Percentiles rank a stretch among this genome's conserved stretches.
Evolutionary conservation across 2,329 filamentous ascomycete genomes (phyloP).

Genomic region (Penicillium verrucosum): DNA sequence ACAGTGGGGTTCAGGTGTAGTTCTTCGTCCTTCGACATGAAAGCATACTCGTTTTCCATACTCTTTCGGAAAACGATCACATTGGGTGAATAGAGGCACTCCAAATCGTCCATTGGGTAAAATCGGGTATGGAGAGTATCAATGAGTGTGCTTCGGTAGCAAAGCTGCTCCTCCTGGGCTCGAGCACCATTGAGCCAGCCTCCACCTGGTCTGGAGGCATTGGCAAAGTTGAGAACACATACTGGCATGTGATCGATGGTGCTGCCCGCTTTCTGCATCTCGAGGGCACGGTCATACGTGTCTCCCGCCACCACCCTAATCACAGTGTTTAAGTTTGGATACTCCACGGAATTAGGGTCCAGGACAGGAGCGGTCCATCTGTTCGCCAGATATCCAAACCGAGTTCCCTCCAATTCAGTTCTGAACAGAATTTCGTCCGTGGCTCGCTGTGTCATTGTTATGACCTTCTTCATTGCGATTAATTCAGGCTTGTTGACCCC

Average conservation of each 20-base stretch:
- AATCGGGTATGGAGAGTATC: conserved; percentile 41
- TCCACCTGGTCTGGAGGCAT: conserved; percentile 56
- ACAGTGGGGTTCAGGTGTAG: conserved; percentile 30
- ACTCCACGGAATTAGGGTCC: conserved; percentile 36
- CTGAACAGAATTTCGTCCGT: not conserved
- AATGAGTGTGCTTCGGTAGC: conserved; percentile 55
- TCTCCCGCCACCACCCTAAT: conserved; percentile 57
- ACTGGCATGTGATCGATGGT: conserved; percentile 37
- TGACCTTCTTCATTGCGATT: not conserved
- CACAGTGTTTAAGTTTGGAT: conserved; percentile 38
- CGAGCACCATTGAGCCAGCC: conserved; percentile 60
- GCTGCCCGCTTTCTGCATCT: conserved; percentile 26
- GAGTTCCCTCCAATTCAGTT: not conserved
- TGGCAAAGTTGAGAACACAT: conserved; percentile 67
- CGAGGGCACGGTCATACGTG: conserved; percentile 56
- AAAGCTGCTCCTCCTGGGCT: conserved; percentile 68
- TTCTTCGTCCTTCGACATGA: conserved; percentile 33
- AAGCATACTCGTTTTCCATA: conserved; percentile 45
- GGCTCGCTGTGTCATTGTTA: not conserved
- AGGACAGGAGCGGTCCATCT: conserved; percentile 32
- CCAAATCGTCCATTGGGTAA: conserved; percentile 54
- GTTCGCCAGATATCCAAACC: not conserved
- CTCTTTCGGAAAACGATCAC: conserved; percentile 58
- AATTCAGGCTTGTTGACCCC: not conserved
- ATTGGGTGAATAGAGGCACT: conserved; percentile 58